Base-by-base conservation (phyloP, 2,329 filamentous ascomycete genomes). In the Rhynchosporium secalis region DNA sequence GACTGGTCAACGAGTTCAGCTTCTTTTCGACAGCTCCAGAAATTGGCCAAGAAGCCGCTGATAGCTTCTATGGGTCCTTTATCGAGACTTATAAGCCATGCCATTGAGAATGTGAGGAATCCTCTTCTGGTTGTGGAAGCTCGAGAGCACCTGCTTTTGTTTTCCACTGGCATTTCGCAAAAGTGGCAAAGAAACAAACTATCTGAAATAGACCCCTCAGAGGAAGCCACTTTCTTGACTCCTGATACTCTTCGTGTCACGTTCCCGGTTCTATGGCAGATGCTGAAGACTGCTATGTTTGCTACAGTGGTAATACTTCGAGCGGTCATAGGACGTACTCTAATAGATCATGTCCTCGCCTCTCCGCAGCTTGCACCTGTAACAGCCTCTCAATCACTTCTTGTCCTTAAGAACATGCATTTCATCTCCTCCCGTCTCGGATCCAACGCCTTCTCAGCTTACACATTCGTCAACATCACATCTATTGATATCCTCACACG, bases 161-260 rank as follows among this genome's bases (percentile, higher is more conserved):
- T 74, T 62, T 68, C 72, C 6, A 62, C 57, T n/a, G 63, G 62
- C 38, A 73, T 90, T 20, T 79, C 82, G 49, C 79, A 83, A 2
- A 85, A 87, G 70, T 91, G 88, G 88, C 81, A 85, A 29, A 84
- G 86, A 68, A 89, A 84, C 72, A 88, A 88, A 69, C 75, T 90
- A 47, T 89, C 86, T 1, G 84, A 86, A 65, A 79, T 90, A 51
- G 87, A 90, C 69, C 72, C 77, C 51, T 79, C 82, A 0, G 86
- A 90, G 70, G 86, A 90, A 69, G 68, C 74, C 2, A 76, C 79
- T 15, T 84, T 81, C 60, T 72, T 90, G 10, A 82, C 85, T 57
- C 76, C 81, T 1, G 81, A 86, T 55, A 85, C 86, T 0, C 71
- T 85, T 47, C 78, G 80, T 62, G 80, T 75, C 28, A 88, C 87